phyloP scores from a whole-genome alignment of 805 yeast species.

The Wickerhamiella azyma region DNA sequence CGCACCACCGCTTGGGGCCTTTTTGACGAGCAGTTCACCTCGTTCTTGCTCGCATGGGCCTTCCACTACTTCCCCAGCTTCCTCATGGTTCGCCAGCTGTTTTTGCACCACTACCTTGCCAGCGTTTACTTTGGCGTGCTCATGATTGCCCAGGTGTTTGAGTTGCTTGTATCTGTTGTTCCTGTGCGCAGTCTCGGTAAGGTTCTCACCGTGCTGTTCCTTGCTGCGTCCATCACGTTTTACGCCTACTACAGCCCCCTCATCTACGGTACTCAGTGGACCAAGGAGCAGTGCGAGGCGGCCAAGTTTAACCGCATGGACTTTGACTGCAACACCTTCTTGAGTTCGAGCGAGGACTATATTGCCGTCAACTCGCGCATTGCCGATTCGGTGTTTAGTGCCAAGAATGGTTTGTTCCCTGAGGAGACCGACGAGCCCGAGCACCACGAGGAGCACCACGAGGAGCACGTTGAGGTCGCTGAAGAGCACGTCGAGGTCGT shows the following conservation, averaged over 20 bases:
- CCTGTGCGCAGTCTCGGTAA: conserved; percentile 18
- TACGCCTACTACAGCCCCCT: conserved; percentile 56
- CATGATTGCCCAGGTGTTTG: conserved; percentile 49
- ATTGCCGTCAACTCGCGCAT: conserved; percentile 11
- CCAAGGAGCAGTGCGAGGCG: conserved; percentile 46
- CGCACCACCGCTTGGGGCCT: conserved; percentile 15
- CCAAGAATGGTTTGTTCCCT: conserved; percentile 2
- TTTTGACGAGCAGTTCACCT: conserved; percentile 29
- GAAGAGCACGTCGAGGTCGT: background rate
- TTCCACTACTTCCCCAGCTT: conserved; percentile 47
- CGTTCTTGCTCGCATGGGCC: conserved; percentile 42
- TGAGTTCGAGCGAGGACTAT: conserved; percentile 22
- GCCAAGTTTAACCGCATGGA: conserved; percentile 72
- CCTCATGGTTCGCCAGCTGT: conserved; percentile 84
- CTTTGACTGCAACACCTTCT: conserved; percentile 58
- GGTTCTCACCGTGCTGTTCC: conserved; percentile 34
- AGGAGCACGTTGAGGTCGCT: background rate
- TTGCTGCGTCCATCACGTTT: conserved; percentile 37
- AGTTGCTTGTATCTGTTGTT: conserved; percentile 22
- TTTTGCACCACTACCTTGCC: conserved; percentile 87
- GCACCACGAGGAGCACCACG: conserved; percentile 9
- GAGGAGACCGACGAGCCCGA: conserved; percentile 12
- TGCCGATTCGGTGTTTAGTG: conserved; percentile 4
- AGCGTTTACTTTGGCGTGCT: conserved; percentile 78
- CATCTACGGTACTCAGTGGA: conserved; percentile 72